These are phyloP conservation scores for Peniophora sp. DNA, from an alignment of 1,284 basidiomycete genomes.

Conservation along the genomic window DNA sequence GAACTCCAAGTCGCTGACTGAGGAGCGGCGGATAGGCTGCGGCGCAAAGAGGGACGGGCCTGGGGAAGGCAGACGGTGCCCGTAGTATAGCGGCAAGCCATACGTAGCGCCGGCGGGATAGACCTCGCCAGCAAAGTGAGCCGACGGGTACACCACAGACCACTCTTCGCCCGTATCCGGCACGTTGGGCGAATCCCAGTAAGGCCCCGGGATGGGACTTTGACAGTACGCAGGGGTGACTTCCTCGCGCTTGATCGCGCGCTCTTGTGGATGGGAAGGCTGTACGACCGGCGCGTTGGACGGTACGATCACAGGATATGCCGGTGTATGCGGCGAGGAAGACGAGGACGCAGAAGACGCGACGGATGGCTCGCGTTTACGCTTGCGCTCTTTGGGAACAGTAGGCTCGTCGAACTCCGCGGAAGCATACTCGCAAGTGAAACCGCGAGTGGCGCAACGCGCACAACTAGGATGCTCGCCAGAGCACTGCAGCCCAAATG, in stretches of 20 bases:
- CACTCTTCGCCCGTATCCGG: slow-evolving; percentile 11
- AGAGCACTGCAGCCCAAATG: slow-evolving; percentile 32
- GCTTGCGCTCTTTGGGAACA: slow-evolving; percentile 5
- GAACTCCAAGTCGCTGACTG: neutral
- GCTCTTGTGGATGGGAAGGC: too few relatives aligned
- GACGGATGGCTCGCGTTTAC: neutral
- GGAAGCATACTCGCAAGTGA: slow-evolving; percentile 28
- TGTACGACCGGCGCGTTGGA: too few relatives aligned
- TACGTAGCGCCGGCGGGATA: neutral
- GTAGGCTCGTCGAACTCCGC: neutral
- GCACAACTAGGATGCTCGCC: slow-evolving; percentile 31
- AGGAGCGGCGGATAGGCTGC: neutral
- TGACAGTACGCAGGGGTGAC: slow-evolving; percentile 6
- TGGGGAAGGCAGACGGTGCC: too few relatives aligned
- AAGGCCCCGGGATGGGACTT: slow-evolving; percentile 4
- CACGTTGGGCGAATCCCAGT: slow-evolving; percentile 11
- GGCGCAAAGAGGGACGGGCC: slow-evolving; percentile 1
- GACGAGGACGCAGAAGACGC: too few relatives aligned
- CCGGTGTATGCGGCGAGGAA: neutral
- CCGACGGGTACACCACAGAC: slow-evolving; percentile 7
- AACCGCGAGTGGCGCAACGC: slow-evolving; percentile 30
- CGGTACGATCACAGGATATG: neutral
- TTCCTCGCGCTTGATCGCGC: slow-evolving; percentile 7
- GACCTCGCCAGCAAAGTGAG: neutral
- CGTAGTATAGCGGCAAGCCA: too few relatives aligned